A percentile compares a stretch with the other conserved stretches of the same genome.
phyloP scores from a whole-genome alignment of 345 rosid genomes.

The Hirschfeldia incana region DNA sequence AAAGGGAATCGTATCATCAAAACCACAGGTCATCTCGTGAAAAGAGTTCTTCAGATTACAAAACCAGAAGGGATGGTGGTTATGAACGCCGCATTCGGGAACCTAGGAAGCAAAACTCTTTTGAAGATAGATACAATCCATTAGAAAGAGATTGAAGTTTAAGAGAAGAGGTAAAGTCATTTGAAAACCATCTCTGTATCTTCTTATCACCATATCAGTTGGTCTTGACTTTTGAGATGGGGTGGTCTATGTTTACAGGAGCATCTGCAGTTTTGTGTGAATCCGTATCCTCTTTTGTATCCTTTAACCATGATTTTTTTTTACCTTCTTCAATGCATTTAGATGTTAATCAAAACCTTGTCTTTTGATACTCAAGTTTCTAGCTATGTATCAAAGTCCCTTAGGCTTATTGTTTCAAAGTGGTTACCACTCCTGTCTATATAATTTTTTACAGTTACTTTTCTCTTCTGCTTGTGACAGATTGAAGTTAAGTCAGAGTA shows the following conservation, averaged over 20 bases:
- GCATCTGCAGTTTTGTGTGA: neutral
- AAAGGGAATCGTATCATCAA: slow-evolving; percentile 41
- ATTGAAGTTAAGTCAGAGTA: neutral
- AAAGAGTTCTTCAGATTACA: slow-evolving; percentile 36
- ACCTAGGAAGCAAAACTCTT: slow-evolving; percentile 37
- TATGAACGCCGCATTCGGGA: slow-evolving; percentile 37
- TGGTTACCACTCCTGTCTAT: neutral
- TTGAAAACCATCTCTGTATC: neutral
- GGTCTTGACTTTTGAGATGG: neutral
- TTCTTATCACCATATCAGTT: neutral
- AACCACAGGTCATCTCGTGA: slow-evolving; percentile 38
- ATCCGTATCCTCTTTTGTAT: neutral
- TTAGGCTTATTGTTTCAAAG: neutral
- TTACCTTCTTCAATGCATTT: neutral
- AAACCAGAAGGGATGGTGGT: slow-evolving; percentile 24
- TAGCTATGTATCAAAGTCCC: neutral
- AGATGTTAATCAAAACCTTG: neutral
- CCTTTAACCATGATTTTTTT: neutral
- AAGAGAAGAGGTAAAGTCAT: neutral
- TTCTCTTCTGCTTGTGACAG: slow-evolving; percentile 22
- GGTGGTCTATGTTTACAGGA: neutral
- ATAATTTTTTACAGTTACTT: neutral
- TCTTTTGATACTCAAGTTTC: neutral
- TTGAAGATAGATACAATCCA: slow-evolving; percentile 88
- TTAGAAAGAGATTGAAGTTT: slow-evolving; percentile 34